phyloP scores from a whole-genome alignment of 345 rosid genomes.

The Isatis tinctoria region DNA sequence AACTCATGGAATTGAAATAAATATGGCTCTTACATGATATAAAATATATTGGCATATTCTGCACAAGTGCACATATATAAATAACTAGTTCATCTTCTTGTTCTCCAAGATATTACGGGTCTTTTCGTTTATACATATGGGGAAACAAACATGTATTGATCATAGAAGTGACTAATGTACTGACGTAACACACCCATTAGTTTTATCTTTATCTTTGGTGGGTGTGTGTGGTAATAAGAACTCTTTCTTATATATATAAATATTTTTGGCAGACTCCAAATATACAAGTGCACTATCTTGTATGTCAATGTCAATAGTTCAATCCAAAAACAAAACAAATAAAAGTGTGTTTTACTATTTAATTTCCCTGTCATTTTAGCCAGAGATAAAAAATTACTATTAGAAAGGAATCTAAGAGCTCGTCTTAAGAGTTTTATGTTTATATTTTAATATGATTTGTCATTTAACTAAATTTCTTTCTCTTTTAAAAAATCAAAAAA shows the following conservation, averaged over 20 bases:
- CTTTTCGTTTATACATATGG: neutral
- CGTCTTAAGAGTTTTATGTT: too few species aligned
- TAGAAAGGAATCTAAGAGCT: neutral
- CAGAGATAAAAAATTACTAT: neutral
- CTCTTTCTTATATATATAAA: conserved; percentile 26
- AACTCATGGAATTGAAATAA: neutral
- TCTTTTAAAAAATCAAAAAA: too few species aligned
- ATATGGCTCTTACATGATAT: neutral
- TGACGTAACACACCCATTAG: conserved; percentile 37
- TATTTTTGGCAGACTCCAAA: neutral
- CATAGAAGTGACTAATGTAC: conserved; percentile 38
- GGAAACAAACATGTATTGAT: conserved; percentile 8
- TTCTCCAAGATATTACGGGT: neutral
- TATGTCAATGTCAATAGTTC: conserved; percentile 22
- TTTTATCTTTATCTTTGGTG: conserved; percentile 22
- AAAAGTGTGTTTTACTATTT: neutral
- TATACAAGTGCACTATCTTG: neutral
- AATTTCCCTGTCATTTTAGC: neutral
- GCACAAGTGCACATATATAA: too few species aligned
- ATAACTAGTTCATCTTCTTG: neutral
- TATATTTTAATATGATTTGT: too few species aligned
- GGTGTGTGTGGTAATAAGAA: conserved; percentile 32
- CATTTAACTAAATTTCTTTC: too few species aligned
- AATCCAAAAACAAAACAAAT: neutral
- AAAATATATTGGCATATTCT: neutral